These are phyloP conservation scores for Eucalyptus tenuipes DNA, from an alignment of 345 rosid genomes.

Conservation along the genomic window DNA sequence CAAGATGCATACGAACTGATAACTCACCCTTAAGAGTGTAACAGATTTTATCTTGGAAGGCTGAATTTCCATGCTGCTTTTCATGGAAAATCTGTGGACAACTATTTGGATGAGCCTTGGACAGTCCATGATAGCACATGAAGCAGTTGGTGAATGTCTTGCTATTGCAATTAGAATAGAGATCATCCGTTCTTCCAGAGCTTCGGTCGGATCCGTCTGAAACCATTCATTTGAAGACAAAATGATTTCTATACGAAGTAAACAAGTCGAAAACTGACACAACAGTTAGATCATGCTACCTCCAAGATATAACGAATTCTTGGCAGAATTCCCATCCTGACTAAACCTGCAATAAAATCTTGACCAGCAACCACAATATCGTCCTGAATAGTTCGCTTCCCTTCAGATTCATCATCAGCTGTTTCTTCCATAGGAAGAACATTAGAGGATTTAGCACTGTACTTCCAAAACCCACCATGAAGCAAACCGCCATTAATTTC, in stretches of 20 bases:
- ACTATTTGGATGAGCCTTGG: slow-evolving; percentile 55
- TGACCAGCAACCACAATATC: slow-evolving; percentile 78
- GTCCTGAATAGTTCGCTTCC: slow-evolving; percentile 64
- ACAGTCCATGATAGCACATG: slow-evolving; percentile 57
- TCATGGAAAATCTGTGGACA: slow-evolving; percentile 47
- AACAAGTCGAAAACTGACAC: background rate
- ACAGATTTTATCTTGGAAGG: slow-evolving; percentile 56
- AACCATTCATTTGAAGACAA: slow-evolving; percentile 1
- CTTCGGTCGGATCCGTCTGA: slow-evolving; percentile 41
- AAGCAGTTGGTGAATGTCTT: slow-evolving; percentile 83
- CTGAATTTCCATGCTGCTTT: slow-evolving; percentile 17
- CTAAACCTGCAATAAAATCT: slow-evolving; percentile 89
- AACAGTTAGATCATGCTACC: slow-evolving; percentile 22
- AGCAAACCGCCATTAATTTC: slow-evolving; percentile 69
- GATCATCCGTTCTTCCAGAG: slow-evolving; percentile 51
- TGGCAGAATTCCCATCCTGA: slow-evolving; percentile 80
- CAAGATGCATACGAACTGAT: background rate
- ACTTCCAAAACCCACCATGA: slow-evolving; percentile 87
- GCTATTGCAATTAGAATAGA: slow-evolving; percentile 63
- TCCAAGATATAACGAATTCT: slow-evolving; percentile 64
- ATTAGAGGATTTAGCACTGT: slow-evolving; percentile 81
- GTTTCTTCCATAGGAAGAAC: slow-evolving; percentile 29
- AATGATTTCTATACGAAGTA: background rate
- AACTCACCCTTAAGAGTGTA: slow-evolving; percentile 57
- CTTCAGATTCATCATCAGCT: slow-evolving; percentile 45